Base-by-base conservation (phyloP, 2,329 filamentous ascomycete genomes). In the Geoglossum cookeanum region DNA sequence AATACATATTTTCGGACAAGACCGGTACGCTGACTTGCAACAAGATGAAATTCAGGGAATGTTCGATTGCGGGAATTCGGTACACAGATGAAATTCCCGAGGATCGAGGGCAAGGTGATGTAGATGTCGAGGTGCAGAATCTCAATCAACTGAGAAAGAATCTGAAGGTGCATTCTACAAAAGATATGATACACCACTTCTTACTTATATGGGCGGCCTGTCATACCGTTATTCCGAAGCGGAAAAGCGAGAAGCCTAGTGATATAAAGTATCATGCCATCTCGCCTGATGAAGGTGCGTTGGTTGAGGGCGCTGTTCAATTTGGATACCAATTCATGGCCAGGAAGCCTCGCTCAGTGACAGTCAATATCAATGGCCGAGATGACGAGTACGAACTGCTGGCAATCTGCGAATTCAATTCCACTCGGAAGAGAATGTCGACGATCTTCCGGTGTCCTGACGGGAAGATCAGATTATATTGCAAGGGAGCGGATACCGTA, bases 361-460 rank as follows among this genome's bases (percentile, higher is more conserved):
- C 90, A 45, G 89, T 97, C 63, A 78, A 85, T 58, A 83, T 85
- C 1, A 78, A 79, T 44, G 89, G 85, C 0, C 72, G 79, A 63
- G 78, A 87, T 62, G 75, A 79, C 48, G 85, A 96, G 68, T 98
- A 92, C 67, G 87, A 96, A 68, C 76, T 98, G 44, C 73, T 98
- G 59, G 91, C 91, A 1, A 90, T 98, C n/a, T 96, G 91, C 68
- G 92, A 98, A 69, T 98, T 98, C 76, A 98, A 98, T 72, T 97
- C 92, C 1, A 92, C 89, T 6, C 79, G 92, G 65, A 98, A 98
- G 74, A 79, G 92, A 62, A 98, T 98, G 92, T 97, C 92, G 6
- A 87, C 91, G 27, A 94, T 98, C 63, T 96, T 94, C 73, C 83
- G 94, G 56, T 96, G 91, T 66, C 92, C 92, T 0, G 91, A 97